Percentiles rank a stretch among this genome's conserved stretches.
Evolutionary conservation across 805 yeast species (phyloP).

Genomic region (Kodamaea kakaduensis): DNA sequence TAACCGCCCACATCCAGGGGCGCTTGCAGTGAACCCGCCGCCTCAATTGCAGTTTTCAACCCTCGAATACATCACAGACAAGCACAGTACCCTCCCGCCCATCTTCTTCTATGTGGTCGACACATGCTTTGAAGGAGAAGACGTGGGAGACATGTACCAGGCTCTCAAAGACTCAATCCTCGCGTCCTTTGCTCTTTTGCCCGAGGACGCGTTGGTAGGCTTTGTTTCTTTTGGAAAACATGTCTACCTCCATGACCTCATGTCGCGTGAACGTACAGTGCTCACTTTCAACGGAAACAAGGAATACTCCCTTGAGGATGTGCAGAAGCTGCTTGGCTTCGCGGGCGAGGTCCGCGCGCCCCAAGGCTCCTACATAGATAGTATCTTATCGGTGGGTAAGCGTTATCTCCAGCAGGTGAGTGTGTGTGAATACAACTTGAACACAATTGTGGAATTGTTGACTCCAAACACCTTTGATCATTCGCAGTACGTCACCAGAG

Average conservation of each 20-base stretch:
- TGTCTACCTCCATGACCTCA: constrained; percentile 54
- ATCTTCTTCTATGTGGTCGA: constrained; percentile 56
- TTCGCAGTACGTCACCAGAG: constrained; percentile 40
- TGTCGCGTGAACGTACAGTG: constrained; percentile 18
- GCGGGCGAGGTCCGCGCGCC: constrained; percentile 21
- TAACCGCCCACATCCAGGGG: constrained; percentile 25
- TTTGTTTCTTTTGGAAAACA: constrained; percentile 57
- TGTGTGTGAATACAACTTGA: constrained; percentile 48
- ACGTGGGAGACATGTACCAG: constrained; percentile 35
- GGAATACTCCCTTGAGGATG: constrained; percentile 44
- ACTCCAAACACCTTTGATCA: constrained; percentile 48
- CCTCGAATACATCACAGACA: constrained; percentile 47
- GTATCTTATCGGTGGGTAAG: constrained; percentile 21
- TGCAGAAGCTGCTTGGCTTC: constrained; percentile 46
- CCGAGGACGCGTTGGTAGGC: constrained; percentile 54
- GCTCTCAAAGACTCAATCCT: constrained; percentile 50
- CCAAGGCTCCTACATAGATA: constrained; percentile 11
- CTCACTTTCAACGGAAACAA: constrained; percentile 56
- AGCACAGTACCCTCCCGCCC: constrained; percentile 39
- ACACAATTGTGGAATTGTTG: constrained; percentile 46
- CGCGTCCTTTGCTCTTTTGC: constrained; percentile 45
- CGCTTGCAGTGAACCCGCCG: constrained; percentile 17
- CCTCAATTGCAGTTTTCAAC: constrained; percentile 42
- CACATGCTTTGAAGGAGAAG: constrained; percentile 50
- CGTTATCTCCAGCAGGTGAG: constrained; percentile 47